Base-by-base conservation (phyloP, 352 stramenopile species). In the Elongisporangium prolatum region DNA sequence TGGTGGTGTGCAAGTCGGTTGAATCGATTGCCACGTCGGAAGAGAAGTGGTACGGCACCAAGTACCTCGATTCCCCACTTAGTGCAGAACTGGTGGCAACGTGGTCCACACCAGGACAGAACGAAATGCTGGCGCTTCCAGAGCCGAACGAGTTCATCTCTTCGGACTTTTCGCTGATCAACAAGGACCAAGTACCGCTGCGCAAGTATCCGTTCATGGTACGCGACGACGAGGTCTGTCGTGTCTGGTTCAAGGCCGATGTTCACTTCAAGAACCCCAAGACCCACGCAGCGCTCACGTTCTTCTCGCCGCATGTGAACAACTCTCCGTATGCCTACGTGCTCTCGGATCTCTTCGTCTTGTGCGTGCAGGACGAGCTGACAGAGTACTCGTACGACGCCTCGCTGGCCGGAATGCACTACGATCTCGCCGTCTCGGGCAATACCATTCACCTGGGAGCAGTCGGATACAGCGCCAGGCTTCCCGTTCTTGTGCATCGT, bases 241-340 rank as follows among this genome's bases (percentile, higher is more conserved):
- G 77, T 10, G 57, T 89, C 20, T 92, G 81, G 83, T 90, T 86
- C 71, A 95, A 96, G 60, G 65, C 83, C 0, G 88, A 97, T 59
- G 84, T 75, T 16, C 71, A 80, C 13, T 97, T 97, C 71, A 67
- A 74, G 53, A 96, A 97, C 61, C 89, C 89, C 1, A 93, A 95
- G 59, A 79, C 75, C 85, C 40, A 92, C 80, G 65, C 64, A 93
- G 25, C 84, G 50, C 77, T 88, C 14, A 57, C 70, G 34, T 83
- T 97, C n/a, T 66, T 79, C 61, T 84, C 72, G 4, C 74, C 81
- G 0, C 63, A 69, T 22, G 71, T 85, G 7, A 81, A 79, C 49
- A 60, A 55, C 3, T 86, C 67, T 28, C 80, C 80, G 3, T 81
- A 84, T 28, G 68, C 65, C 48, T 80, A 71, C 5, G 84, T 91